Conservation (phyloP, 169 alveolate species). For the Perkinsus marinus region DNA sequence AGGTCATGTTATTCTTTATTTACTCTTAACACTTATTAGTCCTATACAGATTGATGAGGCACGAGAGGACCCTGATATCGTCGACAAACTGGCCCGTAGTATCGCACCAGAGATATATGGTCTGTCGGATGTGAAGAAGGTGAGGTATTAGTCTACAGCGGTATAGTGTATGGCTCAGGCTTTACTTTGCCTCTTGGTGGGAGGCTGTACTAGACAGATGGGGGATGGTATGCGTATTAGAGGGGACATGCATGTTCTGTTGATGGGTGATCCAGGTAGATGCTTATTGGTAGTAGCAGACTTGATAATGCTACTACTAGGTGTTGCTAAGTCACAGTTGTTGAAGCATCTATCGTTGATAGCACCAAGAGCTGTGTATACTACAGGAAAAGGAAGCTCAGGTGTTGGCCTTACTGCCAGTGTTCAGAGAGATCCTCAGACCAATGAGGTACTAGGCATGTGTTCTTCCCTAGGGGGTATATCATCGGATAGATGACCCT, state of each 20-base stretch:
- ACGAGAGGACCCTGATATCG: constrained; percentile 55
- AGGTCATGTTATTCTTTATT: neutral
- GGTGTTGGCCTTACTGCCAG: constrained; percentile 97
- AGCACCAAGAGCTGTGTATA: constrained; percentile 81
- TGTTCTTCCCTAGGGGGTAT: too few species aligned
- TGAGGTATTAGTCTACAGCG: constrained; percentile 29
- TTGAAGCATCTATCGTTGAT: constrained; percentile 56
- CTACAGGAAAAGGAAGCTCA: constrained; percentile 89
- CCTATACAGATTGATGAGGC: constrained; percentile 22
- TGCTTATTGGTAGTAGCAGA: too few species aligned
- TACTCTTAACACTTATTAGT: neutral
- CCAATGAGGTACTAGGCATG: constrained; percentile 61
- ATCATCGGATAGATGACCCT: constrained; percentile 53
- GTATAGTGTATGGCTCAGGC: too few species aligned
- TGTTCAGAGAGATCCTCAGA: constrained; percentile 81
- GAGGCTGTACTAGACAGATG: constrained; percentile 73
- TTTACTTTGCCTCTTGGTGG: constrained; percentile 30
- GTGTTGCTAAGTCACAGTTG: constrained; percentile 93
- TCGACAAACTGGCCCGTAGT: constrained; percentile 72
- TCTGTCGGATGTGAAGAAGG: constrained; percentile 89
- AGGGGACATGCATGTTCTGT: constrained; percentile 90
- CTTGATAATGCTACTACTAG: too few species aligned
- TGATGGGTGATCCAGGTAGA: constrained; percentile 90
- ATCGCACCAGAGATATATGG: constrained; percentile 95
- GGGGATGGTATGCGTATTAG: constrained; percentile 90